A percentile compares a stretch with the other conserved stretches of the same genome.
phyloP scores from a whole-genome alignment of 345 rosid species.

The Arabidopsis suecica region DNA sequence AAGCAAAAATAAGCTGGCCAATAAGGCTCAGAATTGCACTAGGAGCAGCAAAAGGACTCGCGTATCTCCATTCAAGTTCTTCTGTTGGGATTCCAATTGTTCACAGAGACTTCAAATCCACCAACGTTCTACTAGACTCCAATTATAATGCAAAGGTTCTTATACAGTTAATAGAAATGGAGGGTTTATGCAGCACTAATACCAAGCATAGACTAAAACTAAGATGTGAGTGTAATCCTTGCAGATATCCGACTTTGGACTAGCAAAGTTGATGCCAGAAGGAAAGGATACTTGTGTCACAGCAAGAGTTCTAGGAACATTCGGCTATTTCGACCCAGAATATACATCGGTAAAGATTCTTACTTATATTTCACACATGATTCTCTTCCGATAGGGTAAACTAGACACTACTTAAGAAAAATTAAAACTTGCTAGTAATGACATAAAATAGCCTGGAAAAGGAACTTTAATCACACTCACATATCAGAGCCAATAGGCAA shows the following conservation, averaged over 20 bases:
- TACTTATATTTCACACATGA: constrained; percentile 14
- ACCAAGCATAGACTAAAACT: constrained; percentile 34
- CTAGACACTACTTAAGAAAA: constrained; percentile 6
- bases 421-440: background rate
- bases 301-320: constrained; percentile 95
- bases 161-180: background rate
- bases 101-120: constrained; percentile 95
- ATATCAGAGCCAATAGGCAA: constrained; percentile 16
- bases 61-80: constrained; percentile 93
- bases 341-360: constrained; percentile 77
- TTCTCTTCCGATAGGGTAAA: background rate
- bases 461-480: constrained; percentile 8
- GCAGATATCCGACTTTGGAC: constrained; percentile 96
- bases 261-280: constrained; percentile 95
- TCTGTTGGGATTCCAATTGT: constrained; percentile 87
- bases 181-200: constrained; percentile 8
- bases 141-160: constrained; percentile 85
- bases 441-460: constrained; percentile 1
- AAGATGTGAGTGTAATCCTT: constrained; percentile 16
- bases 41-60: constrained; percentile 92
- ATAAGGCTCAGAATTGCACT: constrained; percentile 79
- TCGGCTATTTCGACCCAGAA: constrained; percentile 97
- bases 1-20: constrained; percentile 88
- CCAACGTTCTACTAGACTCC: constrained; percentile 77
- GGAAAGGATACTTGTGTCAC: constrained; percentile 84